Evolutionary conservation across 1,284 basidiomycete species (phyloP).

Genomic region (Ceratobasidium sp.): DNA sequence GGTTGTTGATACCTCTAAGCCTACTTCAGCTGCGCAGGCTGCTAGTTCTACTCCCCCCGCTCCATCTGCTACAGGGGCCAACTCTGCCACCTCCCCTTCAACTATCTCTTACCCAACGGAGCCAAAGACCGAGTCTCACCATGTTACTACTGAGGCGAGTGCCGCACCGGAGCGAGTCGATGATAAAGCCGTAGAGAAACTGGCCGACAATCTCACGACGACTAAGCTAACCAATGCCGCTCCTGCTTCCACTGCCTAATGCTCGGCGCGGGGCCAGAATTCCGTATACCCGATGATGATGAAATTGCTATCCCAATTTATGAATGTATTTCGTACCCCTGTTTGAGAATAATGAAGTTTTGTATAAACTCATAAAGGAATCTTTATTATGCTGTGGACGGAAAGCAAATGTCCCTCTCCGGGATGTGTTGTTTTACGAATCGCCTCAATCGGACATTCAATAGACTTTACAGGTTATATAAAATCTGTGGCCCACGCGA

Average conservation of each 20-base stretch:
- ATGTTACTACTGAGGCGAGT: slow-evolving; percentile 24
- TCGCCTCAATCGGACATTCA: too few relatives aligned
- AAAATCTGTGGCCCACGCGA: too few relatives aligned
- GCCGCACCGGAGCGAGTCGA: slow-evolving; percentile 27
- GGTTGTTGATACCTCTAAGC: slow-evolving; percentile 1
- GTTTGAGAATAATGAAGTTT: neutral
- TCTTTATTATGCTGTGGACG: too few relatives aligned
- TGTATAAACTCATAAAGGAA: too few relatives aligned
- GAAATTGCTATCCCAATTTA: neutral
- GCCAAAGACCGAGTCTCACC: slow-evolving; percentile 34
- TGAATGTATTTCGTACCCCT: neutral
- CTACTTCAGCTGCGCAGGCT: neutral
- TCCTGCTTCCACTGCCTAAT: slow-evolving; percentile 16
- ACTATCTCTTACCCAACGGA: slow-evolving; percentile 32
- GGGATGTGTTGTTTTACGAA: too few relatives aligned
- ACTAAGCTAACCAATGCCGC: slow-evolving; percentile 23
- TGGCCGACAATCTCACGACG: slow-evolving; percentile 21
- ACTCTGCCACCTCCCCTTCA: neutral
- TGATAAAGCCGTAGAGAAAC: slow-evolving; percentile 24
- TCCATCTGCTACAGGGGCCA: neutral
- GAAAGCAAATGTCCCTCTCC: too few relatives aligned
- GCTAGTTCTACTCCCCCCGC: neutral
- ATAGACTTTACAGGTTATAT: too few relatives aligned
- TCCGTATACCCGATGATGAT: neutral
- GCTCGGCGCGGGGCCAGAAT: neutral